Conservation (phyloP, 306 rosid species). For the Senna tora region DNA sequence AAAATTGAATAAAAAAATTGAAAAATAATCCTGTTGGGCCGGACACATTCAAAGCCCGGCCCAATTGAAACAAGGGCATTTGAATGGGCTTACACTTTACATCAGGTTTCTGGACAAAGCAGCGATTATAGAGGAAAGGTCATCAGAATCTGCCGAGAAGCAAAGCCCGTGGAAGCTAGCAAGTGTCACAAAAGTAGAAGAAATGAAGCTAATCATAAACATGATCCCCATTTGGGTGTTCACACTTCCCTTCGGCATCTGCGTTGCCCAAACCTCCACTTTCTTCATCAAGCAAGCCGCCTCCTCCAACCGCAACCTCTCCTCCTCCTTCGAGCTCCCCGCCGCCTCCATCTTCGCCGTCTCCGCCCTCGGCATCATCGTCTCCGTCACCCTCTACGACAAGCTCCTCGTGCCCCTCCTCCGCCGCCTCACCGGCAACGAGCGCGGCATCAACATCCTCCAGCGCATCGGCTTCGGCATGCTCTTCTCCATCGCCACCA, state of each 20-base stretch:
- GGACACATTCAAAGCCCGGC: no score
- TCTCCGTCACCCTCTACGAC: constrained; percentile 73
- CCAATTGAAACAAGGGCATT: no score
- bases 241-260: constrained; percentile 72
- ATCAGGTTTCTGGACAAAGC: constrained; percentile 94
- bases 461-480: constrained; percentile 89
- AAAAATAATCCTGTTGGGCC: no score
- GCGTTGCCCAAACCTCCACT: constrained; percentile 76
- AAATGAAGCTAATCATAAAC: constrained; percentile 82
- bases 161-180: constrained; percentile 72
- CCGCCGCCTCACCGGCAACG: constrained; percentile 63
- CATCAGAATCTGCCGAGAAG: constrained; percentile 43
- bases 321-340: constrained; percentile 59
- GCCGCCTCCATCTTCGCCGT: constrained; percentile 74
- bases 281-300: constrained; percentile 84
- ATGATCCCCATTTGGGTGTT: constrained; percentile 86
- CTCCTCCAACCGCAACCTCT: constrained; percentile 49
- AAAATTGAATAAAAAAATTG: no score
- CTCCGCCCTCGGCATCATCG: constrained; percentile 72
- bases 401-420: constrained; percentile 69
- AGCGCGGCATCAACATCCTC: constrained; percentile 88
- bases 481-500: constrained; percentile 58
- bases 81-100: no score
- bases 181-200: constrained; percentile 78
- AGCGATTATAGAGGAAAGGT: constrained; percentile 59